Conservation (phyloP, 768 basidiomycete species). For the Mycena maculata region DNA sequence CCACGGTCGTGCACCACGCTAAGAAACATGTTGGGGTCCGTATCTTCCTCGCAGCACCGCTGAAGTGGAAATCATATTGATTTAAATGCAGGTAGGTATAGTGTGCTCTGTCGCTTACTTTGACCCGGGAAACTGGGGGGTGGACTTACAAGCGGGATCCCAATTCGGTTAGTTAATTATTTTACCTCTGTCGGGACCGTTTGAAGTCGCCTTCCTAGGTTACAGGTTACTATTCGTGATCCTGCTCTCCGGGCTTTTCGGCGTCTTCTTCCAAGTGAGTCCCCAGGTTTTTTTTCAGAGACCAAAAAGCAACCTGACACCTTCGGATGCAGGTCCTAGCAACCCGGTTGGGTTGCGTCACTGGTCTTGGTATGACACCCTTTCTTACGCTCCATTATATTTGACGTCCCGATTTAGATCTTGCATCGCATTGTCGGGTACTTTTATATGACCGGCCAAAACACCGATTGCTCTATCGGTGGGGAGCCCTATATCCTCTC, state of each 20-base stretch:
- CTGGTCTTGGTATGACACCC: conserved; percentile 72
- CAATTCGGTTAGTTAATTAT: conserved; percentile 73
- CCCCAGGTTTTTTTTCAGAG: background rate
- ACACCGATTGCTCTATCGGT: conserved; percentile 66
- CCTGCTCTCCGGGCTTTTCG: conserved; percentile 83
- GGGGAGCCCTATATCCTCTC: conserved; percentile 72
- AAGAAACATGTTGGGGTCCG: conserved; percentile 72
- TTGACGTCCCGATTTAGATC: conserved; percentile 45
- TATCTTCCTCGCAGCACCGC: background rate
- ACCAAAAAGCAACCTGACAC: background rate
- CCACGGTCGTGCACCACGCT: conserved; percentile 59
- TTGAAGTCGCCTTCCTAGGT: too few relatives aligned
- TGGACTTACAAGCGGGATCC: conserved; percentile 89
- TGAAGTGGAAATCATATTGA: conserved; percentile 45
- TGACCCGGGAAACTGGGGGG: conserved; percentile 80
- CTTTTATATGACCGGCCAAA: conserved; percentile 73
- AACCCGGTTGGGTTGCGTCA: conserved; percentile 84
- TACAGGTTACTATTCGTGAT: conserved; percentile 81
- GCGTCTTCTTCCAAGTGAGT: conserved; percentile 82
- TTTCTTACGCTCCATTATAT: too few relatives aligned
- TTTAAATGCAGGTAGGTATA: conserved; percentile 69
- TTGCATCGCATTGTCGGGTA: conserved; percentile 70
- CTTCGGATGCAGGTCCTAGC: conserved; percentile 68
- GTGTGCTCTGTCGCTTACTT: conserved; percentile 92
- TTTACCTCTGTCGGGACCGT: too few relatives aligned